Base-by-base conservation (phyloP, 2,329 filamentous ascomycete genomes). In the Fusarium robinianum region DNA sequence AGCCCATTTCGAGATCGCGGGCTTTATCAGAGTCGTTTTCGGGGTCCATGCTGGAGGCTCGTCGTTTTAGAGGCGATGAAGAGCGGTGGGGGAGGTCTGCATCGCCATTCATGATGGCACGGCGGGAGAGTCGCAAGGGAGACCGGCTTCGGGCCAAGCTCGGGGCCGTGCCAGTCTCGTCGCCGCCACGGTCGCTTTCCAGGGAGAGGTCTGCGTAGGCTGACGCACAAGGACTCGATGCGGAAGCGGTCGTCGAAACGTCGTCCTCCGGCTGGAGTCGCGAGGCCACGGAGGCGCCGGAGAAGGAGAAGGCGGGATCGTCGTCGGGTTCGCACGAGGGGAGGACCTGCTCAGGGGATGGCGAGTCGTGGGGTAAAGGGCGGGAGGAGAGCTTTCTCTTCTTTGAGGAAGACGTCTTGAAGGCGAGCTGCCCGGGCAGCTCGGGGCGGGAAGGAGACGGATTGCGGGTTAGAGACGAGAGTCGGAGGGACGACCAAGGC, bases 361-460 rank as follows among this genome's bases (percentile, higher is more conserved):
- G 58, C 45, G 67, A 65, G 52, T 67, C 72, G 64, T 67, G 65
- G 57, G 68, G 66, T 53, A 69, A 66, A 64, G 69, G 72, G 59
- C 73, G 76, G 63, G 70, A n/a, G n/a, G n/a, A 74, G 63, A 85
- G 78, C 78, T 81, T 85, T 76, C 81, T 78, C 81, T 85, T 85
- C 81, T 85, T 85, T 78, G 73, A 76, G 74, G 80, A 84, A 81
- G 81, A 84, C 82, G 82, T 85, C 70, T 78, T 85, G 82, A 79
- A 75, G 68, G 76, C 72, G 82, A 85, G 82, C 82, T 84, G 81
- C 81, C 67, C 67, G 60, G 62, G 79, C 79, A 83, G 79, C 79
- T 83, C 79, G 69, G 62, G 63, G 56, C 47, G 36, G 30, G 46
- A 51, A 36, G 44, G 38, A 39, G 37, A 19, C 29, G 41, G 18